These are phyloP conservation scores for Plasmopara halstedii DNA, from an alignment of 352 stramenopile genomes.

Conservation along the genomic window DNA sequence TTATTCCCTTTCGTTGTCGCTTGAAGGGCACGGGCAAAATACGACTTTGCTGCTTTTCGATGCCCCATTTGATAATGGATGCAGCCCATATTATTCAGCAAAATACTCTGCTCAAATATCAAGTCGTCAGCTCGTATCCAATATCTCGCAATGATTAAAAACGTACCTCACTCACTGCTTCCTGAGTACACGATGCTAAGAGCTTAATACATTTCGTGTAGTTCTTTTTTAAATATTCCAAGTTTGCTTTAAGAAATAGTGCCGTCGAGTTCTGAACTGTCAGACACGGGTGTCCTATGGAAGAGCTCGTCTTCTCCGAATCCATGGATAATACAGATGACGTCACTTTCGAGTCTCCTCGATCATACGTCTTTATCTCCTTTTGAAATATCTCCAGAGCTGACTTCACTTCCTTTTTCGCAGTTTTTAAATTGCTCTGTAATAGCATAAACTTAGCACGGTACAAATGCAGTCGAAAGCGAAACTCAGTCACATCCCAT, in stretches of 20 bases:
- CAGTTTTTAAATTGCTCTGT: constrained; percentile 81
- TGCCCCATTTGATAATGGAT: constrained; percentile 89
- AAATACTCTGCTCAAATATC: constrained; percentile 41
- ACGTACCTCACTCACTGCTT: constrained; percentile 69
- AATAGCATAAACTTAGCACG: constrained; percentile 88
- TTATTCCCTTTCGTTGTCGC: constrained; percentile 54
- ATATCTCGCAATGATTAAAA: not conserved
- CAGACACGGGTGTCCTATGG: constrained; percentile 67
- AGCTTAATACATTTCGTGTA: constrained; percentile 94
- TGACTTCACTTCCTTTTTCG: constrained; percentile 91
- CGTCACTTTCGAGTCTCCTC: constrained; percentile 8
- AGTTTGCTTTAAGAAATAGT: constrained; percentile 89
- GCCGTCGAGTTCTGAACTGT: constrained; percentile 84
- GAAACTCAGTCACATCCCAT: constrained; percentile 78
- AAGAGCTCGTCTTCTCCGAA: constrained; percentile 65
- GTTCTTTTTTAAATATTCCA: constrained; percentile 92
- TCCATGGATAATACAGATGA: constrained; percentile 24
- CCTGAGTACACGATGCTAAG: constrained; percentile 82
- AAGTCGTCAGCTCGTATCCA: not conserved
- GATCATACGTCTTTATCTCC: constrained; percentile 63
- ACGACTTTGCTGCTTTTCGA: constrained; percentile 86
- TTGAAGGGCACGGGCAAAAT: constrained; percentile 82
- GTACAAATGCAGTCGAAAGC: constrained; percentile 88
- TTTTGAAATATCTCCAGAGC: constrained; percentile 91
- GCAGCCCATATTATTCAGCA: constrained; percentile 89